A percentile compares a stretch with the other conserved stretches of the same genome.
phyloP scores from a whole-genome alignment of 805 yeast species.

The Ogataea pini region DNA sequence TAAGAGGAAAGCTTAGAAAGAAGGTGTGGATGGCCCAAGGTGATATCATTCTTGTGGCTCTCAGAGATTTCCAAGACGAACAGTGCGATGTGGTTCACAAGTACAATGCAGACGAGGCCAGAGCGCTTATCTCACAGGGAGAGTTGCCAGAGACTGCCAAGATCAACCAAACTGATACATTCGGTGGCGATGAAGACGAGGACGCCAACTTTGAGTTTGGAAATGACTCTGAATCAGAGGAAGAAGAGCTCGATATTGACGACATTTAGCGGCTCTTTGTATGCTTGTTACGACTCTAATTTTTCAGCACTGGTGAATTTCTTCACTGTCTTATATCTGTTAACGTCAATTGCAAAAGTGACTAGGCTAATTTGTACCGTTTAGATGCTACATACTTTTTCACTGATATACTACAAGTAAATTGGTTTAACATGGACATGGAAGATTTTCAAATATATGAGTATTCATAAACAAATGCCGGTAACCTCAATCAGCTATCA shows the following conservation, averaged over 20 bases:
- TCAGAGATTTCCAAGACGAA: slow-evolving; percentile 98
- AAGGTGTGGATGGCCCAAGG: slow-evolving; percentile 99
- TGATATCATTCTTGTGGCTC: slow-evolving; percentile 91
- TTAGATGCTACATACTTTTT: neutral
- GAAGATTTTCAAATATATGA: neutral
- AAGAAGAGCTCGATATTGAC: slow-evolving; percentile 85
- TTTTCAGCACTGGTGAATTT: slow-evolving; percentile 1
- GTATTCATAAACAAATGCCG: neutral
- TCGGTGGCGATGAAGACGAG: slow-evolving; percentile 94
- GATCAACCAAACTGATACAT: slow-evolving; percentile 96
- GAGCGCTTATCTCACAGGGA: slow-evolving; percentile 92
- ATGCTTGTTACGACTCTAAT: slow-evolving; percentile 5
- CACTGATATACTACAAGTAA: neutral
- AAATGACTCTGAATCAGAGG: slow-evolving; percentile 80
- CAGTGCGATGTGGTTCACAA: slow-evolving; percentile 98
- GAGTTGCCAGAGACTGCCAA: slow-evolving; percentile 97
- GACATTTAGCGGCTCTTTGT: slow-evolving; percentile 59
- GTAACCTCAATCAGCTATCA: slow-evolving; percentile 23
- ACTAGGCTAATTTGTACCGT: neutral
- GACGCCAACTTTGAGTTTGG: slow-evolving; percentile 99
- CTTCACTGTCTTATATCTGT: neutral
- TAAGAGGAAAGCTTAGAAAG: slow-evolving; percentile 98
- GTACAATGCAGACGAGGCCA: slow-evolving; percentile 96
- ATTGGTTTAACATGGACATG: neutral
- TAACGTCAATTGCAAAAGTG: neutral